Evolutionary conservation across 2,329 filamentous ascomycete species (phyloP).

Genomic region (Aspergillus spinulosporus): DNA sequence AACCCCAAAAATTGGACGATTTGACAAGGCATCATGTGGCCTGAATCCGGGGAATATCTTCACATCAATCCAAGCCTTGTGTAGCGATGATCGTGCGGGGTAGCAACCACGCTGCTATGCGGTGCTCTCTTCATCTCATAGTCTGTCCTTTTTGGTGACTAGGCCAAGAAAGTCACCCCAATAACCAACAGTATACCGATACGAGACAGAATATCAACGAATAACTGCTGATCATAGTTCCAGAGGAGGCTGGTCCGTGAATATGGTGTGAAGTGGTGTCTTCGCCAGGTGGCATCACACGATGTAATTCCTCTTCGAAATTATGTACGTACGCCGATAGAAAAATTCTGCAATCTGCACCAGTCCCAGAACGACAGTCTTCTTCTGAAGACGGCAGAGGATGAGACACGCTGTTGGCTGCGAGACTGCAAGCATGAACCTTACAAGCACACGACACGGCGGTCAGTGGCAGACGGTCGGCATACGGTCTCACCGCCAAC

Average conservation of each 20-base stretch:
- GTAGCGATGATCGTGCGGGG: slow-evolving; percentile 15
- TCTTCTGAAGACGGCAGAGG: slow-evolving; percentile 1
- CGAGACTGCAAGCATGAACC: slow-evolving; percentile 29
- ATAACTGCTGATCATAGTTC: not conserved
- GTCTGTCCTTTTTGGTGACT: not conserved
- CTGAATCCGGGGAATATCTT: slow-evolving; percentile 11
- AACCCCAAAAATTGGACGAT: slow-evolving; percentile 5
- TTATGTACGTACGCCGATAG: not conserved
- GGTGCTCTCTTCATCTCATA: slow-evolving; percentile 1
- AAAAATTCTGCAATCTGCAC: slow-evolving; percentile 1
- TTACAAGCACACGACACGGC: slow-evolving; percentile 29
- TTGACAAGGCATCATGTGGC: slow-evolving; percentile 3
- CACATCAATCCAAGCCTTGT: slow-evolving; percentile 4
- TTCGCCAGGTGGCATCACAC: slow-evolving; percentile 3
- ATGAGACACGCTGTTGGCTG: slow-evolving; percentile 13
- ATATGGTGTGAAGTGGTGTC: slow-evolving; percentile 1
- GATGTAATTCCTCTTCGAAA: not conserved
- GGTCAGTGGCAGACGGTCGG: slow-evolving; percentile 20
- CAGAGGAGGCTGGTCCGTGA: not conserved
- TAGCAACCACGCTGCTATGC: slow-evolving; percentile 3
- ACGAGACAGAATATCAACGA: not conserved
- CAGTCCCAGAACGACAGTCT: not conserved
- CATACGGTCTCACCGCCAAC: slow-evolving; percentile 17
- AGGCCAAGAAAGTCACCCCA: too few relatives aligned
- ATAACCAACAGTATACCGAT: too few relatives aligned